Conservation (phyloP, 2,329 filamentous ascomycete genomes). For the Biscogniauxia marginata region DNA sequence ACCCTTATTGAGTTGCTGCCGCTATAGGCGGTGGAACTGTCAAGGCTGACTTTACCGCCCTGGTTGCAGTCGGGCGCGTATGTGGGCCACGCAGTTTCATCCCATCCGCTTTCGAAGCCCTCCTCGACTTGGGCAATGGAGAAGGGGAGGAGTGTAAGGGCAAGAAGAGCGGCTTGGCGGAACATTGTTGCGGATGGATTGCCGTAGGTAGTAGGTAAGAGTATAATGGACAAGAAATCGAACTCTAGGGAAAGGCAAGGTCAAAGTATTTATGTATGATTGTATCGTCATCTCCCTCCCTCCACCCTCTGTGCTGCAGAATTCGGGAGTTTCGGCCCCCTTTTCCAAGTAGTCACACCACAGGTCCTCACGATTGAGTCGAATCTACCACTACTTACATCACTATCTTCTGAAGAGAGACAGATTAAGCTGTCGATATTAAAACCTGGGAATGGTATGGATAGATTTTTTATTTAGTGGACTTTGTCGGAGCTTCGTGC, state of each 20-base stretch:
- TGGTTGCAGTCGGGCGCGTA: conserved; percentile 61
- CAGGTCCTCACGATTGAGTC: not conserved
- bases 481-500: not conserved
- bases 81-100: conserved; percentile 55
- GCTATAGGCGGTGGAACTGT: conserved; percentile 55
- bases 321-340: conserved; percentile 15
- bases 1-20: conserved; percentile 56
- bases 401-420: not conserved
- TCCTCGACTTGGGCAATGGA: conserved; percentile 53
- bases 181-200: conserved; percentile 37
- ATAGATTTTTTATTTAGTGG: not conserved
- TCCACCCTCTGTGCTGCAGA: conserved; percentile 10
- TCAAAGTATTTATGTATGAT: conserved; percentile 28
- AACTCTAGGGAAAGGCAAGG: conserved; percentile 12
- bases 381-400: not conserved
- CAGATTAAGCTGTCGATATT: not conserved
- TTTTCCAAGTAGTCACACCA: conserved; percentile 3
- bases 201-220: not conserved
- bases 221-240: not conserved
- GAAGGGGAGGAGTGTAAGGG: conserved; percentile 45
- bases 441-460: not conserved
- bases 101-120: conserved; percentile 58
- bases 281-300: conserved; percentile 8
- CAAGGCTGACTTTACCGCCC: conserved; percentile 55
- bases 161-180: conserved; percentile 41